A percentile compares a stretch with the other conserved stretches of the same genome.
These are phyloP conservation scores for Halophytophthora polymorphica DNA, from an alignment of 352 stramenopile genomes.

Conservation along the genomic window DNA sequence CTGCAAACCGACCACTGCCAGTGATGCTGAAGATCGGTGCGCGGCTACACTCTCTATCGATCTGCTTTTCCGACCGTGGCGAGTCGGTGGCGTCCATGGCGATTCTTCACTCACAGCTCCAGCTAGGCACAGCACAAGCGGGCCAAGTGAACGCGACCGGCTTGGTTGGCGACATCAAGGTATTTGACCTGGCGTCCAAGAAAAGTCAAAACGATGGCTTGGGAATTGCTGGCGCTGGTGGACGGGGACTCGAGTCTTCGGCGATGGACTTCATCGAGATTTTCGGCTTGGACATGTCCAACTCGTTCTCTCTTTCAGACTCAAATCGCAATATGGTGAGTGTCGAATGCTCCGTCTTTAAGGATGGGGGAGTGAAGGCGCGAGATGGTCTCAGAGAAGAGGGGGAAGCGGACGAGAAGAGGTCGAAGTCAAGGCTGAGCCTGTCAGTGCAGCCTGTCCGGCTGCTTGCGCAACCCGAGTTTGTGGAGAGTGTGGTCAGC, in stretches of 20 bases:
- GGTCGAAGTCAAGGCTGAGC: slow-evolving; percentile 32
- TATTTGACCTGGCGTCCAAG: slow-evolving; percentile 65
- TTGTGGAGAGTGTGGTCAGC: slow-evolving; percentile 54
- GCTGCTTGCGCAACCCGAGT: slow-evolving; percentile 52
- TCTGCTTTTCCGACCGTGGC: slow-evolving; percentile 73
- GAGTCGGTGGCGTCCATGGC: slow-evolving; percentile 65
- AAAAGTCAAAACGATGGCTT: slow-evolving; percentile 25
- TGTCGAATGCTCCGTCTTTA: slow-evolving; percentile 42
- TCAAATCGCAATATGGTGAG: slow-evolving; percentile 33
- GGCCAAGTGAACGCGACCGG: slow-evolving; percentile 38
- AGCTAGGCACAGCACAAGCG: slow-evolving; percentile 28
- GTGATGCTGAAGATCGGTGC: slow-evolving; percentile 41
- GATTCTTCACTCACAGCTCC: slow-evolving; percentile 47
- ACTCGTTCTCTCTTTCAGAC: slow-evolving; percentile 9
- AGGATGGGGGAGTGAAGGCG: slow-evolving; percentile 7
- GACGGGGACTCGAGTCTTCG: slow-evolving; percentile 9
- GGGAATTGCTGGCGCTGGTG: slow-evolving; percentile 14
- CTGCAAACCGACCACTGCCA: slow-evolving; percentile 4
- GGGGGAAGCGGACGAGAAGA: slow-evolving; percentile 1
- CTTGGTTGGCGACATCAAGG: slow-evolving; percentile 56
- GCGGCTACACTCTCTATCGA: slow-evolving; percentile 69
- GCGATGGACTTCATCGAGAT: slow-evolving; percentile 46
- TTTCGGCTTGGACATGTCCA: slow-evolving; percentile 42
- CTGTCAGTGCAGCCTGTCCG: slow-evolving; percentile 52
- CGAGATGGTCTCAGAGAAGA: neutral